Evolutionary conservation across 345 rosid genomes (phyloP).

Genomic region (Carallia brachiata): DNA sequence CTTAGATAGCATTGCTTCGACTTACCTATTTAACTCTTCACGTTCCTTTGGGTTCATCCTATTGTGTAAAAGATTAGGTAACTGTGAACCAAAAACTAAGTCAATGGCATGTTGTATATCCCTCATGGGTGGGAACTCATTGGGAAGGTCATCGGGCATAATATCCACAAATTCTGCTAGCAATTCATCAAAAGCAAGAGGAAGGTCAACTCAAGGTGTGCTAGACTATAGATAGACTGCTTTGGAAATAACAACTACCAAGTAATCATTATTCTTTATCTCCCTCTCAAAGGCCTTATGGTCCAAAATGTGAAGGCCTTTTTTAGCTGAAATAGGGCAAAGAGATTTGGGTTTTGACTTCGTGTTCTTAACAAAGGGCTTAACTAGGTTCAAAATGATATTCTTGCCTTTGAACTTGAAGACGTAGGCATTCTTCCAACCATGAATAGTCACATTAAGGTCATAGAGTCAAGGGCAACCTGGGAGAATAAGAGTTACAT

Average conservation of each 20-base stretch:
- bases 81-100: no score
- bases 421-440: background rate
- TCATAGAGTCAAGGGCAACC: background rate
- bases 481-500: background rate
- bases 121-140: no score
- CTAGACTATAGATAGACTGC: no score
- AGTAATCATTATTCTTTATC: background rate
- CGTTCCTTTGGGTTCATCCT: no score
- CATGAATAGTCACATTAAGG: background rate
- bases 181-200: background rate
- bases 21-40: background rate
- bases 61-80: no score
- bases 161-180: background rate
- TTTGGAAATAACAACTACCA: background rate
- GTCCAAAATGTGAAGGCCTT: background rate
- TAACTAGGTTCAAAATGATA: background rate
- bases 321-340: background rate
- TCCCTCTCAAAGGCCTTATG: background rate
- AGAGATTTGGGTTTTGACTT: background rate
- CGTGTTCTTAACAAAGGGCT: background rate
- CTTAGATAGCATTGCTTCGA: background rate
- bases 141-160: background rate
- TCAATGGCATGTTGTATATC: no score
- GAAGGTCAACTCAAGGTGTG: background rate
- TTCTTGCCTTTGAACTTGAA: background rate